phyloP scores from a whole-genome alignment of 2,329 filamentous ascomycete genomes.

The Trichoderma brevicompactum region DNA sequence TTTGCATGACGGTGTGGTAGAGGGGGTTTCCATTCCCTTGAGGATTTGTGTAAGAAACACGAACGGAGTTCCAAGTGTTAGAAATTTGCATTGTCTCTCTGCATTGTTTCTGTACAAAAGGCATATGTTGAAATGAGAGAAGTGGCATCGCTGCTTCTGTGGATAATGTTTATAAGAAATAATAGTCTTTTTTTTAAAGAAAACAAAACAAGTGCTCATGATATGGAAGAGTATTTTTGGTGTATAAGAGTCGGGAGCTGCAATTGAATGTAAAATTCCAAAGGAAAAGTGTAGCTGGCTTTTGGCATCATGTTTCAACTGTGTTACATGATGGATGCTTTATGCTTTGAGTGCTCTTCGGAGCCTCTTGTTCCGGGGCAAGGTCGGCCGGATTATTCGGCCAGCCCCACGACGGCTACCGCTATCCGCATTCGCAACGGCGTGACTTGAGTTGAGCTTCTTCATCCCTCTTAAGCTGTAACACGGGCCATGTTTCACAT shows the following conservation, averaged over 20 bases:
- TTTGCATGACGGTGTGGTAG: slow-evolving; percentile 19
- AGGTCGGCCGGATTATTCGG: slow-evolving; percentile 4
- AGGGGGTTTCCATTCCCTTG: not conserved
- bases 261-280: not conserved
- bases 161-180: slow-evolving; percentile 16
- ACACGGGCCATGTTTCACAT: not conserved
- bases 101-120: slow-evolving; percentile 10
- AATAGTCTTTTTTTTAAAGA: not conserved
- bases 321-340: too few species aligned
- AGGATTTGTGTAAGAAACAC: not conserved
- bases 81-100: slow-evolving; percentile 10
- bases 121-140: not conserved
- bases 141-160: not conserved
- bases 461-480: not conserved
- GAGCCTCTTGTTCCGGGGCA: slow-evolving; percentile 1
- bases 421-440: too few species aligned
- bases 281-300: not conserved
- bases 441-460: not conserved
- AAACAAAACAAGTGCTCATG: not conserved
- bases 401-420: not conserved
- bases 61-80: not conserved
- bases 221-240: not conserved
- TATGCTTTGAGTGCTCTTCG: not conserved
- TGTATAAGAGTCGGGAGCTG: not conserved
- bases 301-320: too few species aligned